A percentile compares a stretch with the other conserved stretches of the same genome.
Evolutionary conservation across 495 filamentous ascomycete species (phyloP).

Genomic region (Aspergillus mulundensis): DNA sequence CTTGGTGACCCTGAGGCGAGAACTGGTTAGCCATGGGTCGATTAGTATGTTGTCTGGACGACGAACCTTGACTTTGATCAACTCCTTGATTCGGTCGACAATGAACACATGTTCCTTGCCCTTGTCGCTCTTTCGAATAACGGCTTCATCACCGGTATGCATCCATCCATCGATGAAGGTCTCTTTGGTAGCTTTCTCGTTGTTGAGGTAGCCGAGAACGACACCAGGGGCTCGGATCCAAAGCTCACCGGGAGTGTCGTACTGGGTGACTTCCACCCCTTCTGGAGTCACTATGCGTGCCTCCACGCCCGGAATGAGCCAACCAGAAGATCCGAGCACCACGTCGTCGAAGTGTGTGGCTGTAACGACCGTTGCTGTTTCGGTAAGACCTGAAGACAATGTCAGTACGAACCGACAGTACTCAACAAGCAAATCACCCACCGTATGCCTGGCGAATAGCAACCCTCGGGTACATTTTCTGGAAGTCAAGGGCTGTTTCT

Average conservation of each 20-base stretch:
- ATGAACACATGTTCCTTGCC: slow-evolving; percentile 78
- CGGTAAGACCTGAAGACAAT: slow-evolving; percentile 61
- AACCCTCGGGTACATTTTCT: slow-evolving; percentile 61
- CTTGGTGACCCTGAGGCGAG: slow-evolving; percentile 68
- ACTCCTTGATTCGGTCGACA: slow-evolving; percentile 86
- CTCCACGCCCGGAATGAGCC: slow-evolving; percentile 60
- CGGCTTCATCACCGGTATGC: slow-evolving; percentile 80
- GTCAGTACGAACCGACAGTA: slow-evolving; percentile 12
- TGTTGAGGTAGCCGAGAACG: slow-evolving; percentile 79
- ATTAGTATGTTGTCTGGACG: neutral
- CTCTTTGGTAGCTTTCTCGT: slow-evolving; percentile 75
- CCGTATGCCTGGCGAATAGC: slow-evolving; percentile 77
- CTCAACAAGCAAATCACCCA: slow-evolving; percentile 25
- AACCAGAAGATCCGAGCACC: slow-evolving; percentile 68
- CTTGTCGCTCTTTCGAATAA: slow-evolving; percentile 57
- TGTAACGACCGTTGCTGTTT: slow-evolving; percentile 71
- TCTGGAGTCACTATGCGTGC: slow-evolving; percentile 70
- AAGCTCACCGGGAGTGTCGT: slow-evolving; percentile 78
- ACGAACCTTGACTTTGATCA: slow-evolving; percentile 88
- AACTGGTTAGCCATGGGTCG: neutral
- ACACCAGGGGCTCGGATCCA: slow-evolving; percentile 72
- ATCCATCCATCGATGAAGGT: slow-evolving; percentile 80
- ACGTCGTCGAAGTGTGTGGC: slow-evolving; percentile 64
- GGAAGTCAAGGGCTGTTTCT: slow-evolving; percentile 69
- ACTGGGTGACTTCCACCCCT: slow-evolving; percentile 68